Conservation (phyloP, 139 green algal genomes). For the Haematococcus sp. region DNA sequence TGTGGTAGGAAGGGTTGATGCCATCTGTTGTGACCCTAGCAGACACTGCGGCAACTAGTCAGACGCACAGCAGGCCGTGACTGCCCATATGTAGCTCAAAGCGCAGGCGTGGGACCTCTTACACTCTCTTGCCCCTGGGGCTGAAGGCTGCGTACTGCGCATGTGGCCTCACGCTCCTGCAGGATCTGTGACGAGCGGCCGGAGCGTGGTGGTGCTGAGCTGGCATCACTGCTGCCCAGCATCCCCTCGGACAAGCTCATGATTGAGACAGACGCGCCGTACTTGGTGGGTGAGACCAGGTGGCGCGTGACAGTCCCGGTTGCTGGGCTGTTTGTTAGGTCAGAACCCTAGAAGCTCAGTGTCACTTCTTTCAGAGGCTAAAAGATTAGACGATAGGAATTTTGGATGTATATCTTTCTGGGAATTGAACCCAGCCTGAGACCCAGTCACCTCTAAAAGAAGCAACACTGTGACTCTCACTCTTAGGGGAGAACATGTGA, state of each 20-base stretch:
- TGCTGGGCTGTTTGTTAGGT: background rate
- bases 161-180: background rate
- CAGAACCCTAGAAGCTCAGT: background rate
- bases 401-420: no score
- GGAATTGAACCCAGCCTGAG: no score
- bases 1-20: background rate
- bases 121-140: no score
- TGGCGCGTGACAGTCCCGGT: background rate
- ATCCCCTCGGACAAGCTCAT: constrained; percentile 66
- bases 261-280: constrained; percentile 79
- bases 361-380: background rate
- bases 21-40: background rate
- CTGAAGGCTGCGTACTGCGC: no score
- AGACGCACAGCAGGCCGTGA: no score
- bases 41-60: background rate
- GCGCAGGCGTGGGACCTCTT: background rate
- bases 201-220: constrained; percentile 57
- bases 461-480: no score
- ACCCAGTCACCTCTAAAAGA: no score
- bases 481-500: no score
- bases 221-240: constrained; percentile 52
- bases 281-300: constrained; percentile 50
- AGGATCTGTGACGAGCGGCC: constrained; percentile 70
- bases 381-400: background rate
- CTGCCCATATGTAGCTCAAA: no score